Conservation (phyloP, 116 monocot species). For the Papilionanthe hybrid region DNA sequence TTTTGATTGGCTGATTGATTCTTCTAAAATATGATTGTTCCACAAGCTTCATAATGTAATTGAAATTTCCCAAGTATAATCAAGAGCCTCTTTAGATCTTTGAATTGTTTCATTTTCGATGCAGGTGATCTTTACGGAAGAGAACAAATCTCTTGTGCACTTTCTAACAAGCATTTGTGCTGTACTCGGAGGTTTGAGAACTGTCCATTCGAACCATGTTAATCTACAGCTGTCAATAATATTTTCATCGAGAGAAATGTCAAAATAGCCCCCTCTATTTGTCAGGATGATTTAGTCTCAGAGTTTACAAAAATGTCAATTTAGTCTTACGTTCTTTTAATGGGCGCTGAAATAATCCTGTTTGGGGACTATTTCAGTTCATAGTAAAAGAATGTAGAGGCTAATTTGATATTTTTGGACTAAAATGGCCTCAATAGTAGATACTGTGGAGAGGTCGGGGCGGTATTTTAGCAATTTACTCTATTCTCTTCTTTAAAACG, state of each 20-base stretch:
- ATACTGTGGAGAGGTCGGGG: too few species aligned
- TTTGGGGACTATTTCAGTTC: too few species aligned
- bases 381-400: too few species aligned
- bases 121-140: constrained; percentile 29
- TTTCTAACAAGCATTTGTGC: constrained; percentile 21
- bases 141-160: constrained; percentile 18
- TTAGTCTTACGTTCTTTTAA: too few species aligned
- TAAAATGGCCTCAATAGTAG: too few species aligned
- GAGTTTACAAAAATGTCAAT: too few species aligned
- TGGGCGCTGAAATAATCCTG: too few species aligned
- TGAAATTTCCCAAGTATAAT: not conserved
- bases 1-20: not conserved
- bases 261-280: too few species aligned
- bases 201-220: not conserved
- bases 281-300: too few species aligned
- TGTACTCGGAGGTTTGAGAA: constrained; percentile 17
- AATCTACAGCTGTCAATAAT: not conserved
- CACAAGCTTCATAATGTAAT: not conserved
- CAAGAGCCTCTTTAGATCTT: not conserved
- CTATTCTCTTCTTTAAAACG: not conserved
- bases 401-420: too few species aligned
- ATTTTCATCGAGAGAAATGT: not conserved
- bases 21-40: not conserved
- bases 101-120: constrained; percentile 1
- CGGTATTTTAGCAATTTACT: too few species aligned